Evolutionary conservation across 2,329 filamentous ascomycete genomes (phyloP).

Genomic region (Fusarium sp.): DNA sequence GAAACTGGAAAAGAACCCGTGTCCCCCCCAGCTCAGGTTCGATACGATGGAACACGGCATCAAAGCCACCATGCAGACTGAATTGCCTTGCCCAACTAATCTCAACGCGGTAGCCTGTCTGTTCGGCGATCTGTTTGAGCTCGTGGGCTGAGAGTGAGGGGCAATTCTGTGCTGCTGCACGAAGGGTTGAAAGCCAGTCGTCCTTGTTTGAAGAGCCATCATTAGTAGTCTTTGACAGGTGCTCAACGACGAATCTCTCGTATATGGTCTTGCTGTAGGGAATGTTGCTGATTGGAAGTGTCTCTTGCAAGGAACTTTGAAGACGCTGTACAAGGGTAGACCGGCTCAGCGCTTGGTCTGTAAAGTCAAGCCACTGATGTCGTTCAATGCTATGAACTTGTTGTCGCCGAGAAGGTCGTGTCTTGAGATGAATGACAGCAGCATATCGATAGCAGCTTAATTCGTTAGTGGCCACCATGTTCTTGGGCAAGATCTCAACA

Average conservation of each 20-base stretch:
- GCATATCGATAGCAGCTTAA: conserved; percentile 50
- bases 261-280: conserved; percentile 52
- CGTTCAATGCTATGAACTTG: conserved; percentile 25
- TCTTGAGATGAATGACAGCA: conserved; percentile 43
- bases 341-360: conserved; percentile 10
- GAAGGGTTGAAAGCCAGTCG: conserved; percentile 25
- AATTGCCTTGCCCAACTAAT: conserved; percentile 61
- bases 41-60: conserved; percentile 52
- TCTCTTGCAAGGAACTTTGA: not conserved
- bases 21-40: not conserved
- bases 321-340: conserved; percentile 27
- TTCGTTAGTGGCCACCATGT: conserved; percentile 50
- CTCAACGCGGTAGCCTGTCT: conserved; percentile 63
- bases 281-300: conserved; percentile 44
- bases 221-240: not conserved
- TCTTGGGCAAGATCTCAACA: conserved; percentile 51
- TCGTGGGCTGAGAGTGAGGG: conserved; percentile 22
- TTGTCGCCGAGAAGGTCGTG: not conserved
- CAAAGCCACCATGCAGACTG: conserved; percentile 46
- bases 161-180: not conserved
- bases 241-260: conserved; percentile 41
- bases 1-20: conserved; percentile 44
- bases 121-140: conserved; percentile 41
- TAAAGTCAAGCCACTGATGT: conserved; percentile 43
- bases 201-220: not conserved